Conservation (phyloP, 1,284 basidiomycete species). For the Sanghuangporus sanghuang region DNA sequence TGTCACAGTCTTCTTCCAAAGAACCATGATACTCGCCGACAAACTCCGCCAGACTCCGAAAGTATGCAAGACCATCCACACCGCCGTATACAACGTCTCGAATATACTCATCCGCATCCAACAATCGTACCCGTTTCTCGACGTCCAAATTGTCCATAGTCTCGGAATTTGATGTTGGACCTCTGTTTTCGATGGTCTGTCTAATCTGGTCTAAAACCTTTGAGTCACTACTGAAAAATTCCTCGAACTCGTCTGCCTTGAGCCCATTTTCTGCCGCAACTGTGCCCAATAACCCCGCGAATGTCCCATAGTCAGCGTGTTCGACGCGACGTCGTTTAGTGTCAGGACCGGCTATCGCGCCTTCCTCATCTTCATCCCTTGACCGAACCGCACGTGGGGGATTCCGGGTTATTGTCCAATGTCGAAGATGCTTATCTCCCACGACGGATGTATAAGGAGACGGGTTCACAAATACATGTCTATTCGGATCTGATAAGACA, state of each 20-base stretch:
- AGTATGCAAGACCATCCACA: slow-evolving; percentile 64
- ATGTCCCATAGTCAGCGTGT: slow-evolving; percentile 56
- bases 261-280: slow-evolving; percentile 44
- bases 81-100: slow-evolving; percentile 72
- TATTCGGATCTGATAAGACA: slow-evolving; percentile 10
- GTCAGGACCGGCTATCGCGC: slow-evolving; percentile 26
- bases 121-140: slow-evolving; percentile 30
- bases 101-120: slow-evolving; percentile 62
- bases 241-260: slow-evolving; percentile 31
- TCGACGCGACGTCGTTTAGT: slow-evolving; percentile 46
- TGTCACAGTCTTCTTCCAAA: slow-evolving; percentile 10
- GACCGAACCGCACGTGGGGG: slow-evolving; percentile 38
- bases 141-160: slow-evolving; percentile 13
- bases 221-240: slow-evolving; percentile 30
- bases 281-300: slow-evolving; percentile 43
- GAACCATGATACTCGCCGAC: slow-evolving; percentile 28
- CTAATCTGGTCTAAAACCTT: slow-evolving; percentile 30
- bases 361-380: slow-evolving; percentile 51
- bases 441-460: not conserved
- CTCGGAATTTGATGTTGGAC: not conserved
- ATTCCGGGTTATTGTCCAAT: slow-evolving; percentile 39
- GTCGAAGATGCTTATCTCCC: slow-evolving; percentile 24
- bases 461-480: slow-evolving; percentile 1
- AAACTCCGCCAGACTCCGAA: slow-evolving; percentile 70
- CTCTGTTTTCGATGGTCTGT: slow-evolving; percentile 23